A percentile compares a stretch with the other conserved stretches of the same genome.
Evolutionary conservation across 192 early-diverging fungal species (phyloP).

Genomic region (Rhizophlyctis rosea): DNA sequence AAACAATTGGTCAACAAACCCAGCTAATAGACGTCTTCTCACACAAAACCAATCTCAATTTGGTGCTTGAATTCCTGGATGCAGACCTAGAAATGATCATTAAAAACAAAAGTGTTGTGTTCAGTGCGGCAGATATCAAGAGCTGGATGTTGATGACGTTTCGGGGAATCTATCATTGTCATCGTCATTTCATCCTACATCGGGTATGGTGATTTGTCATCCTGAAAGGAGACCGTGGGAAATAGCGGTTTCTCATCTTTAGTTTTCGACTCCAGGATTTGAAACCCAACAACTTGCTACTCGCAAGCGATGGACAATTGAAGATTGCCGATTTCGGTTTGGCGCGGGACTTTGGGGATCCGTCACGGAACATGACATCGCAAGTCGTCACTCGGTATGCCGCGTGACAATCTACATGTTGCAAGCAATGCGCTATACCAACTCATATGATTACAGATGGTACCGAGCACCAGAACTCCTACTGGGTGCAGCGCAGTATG

Average conservation of each 20-base stretch:
- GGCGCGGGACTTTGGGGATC: constrained; percentile 91
- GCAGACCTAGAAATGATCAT: constrained; percentile 95
- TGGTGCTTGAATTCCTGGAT: constrained; percentile 93
- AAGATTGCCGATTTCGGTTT: constrained; percentile 99
- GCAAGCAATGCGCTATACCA: no score
- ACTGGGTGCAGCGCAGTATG: constrained; percentile 84
- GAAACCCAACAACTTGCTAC: constrained; percentile 61
- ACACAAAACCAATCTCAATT: constrained; percentile 85
- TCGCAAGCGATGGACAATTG: constrained; percentile 75
- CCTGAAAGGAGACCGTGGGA: not conserved
- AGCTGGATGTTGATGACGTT: constrained; percentile 98
- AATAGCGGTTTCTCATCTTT: not conserved
- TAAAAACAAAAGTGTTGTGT: constrained; percentile 85
- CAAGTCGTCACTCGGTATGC: constrained; percentile 83
- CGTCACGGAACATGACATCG: constrained; percentile 77
- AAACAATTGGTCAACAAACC: not conserved
- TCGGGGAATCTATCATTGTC: constrained; percentile 88
- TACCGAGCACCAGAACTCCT: constrained; percentile 95
- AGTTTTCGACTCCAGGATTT: constrained; percentile 42
- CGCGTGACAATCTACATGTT: not conserved
- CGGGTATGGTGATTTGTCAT: constrained; percentile 46
- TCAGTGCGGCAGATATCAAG: constrained; percentile 89
- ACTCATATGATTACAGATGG: constrained; percentile 68
- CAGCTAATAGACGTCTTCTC: constrained; percentile 91
- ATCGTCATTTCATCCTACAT: constrained; percentile 86